Conservation (phyloP, 73 alveolate species). For the Tetrahymena borealis region DNA sequence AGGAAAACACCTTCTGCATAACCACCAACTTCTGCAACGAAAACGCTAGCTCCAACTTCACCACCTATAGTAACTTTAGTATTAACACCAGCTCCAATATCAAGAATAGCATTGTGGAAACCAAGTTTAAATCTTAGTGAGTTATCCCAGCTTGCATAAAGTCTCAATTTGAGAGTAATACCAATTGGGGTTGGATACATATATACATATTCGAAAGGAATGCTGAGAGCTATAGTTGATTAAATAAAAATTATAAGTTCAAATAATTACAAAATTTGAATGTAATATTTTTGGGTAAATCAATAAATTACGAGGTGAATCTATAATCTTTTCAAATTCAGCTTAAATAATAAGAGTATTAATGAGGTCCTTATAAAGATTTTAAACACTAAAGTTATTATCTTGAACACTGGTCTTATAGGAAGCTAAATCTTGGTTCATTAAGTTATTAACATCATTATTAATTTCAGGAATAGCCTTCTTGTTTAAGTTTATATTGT, state of each 20-base stretch:
- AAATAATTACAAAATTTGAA: too few relatives aligned
- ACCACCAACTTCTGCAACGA: not conserved
- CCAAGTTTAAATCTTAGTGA: not conserved
- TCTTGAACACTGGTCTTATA: not conserved
- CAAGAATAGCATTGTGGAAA: not conserved
- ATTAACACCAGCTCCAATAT: not conserved
- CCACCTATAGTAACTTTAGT: not conserved
- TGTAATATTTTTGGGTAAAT: too few relatives aligned
- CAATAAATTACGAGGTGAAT: not conserved
- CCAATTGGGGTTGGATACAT: not conserved
- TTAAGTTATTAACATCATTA: not conserved
- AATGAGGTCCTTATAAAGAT: not conserved
- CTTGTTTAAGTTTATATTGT: not conserved
- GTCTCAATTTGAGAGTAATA: not conserved
- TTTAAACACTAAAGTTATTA: not conserved
- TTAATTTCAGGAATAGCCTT: not conserved
- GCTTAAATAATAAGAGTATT: not conserved
- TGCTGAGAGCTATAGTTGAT: not conserved
- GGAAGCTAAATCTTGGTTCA: not conserved
- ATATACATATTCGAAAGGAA: not conserved
- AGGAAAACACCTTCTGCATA: not conserved
- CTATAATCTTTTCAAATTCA: not conserved
- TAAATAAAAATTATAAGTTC: not conserved
- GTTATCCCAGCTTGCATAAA: not conserved
- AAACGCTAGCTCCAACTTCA: not conserved